phyloP scores from a whole-genome alignment of 108 stramenopile species.

The Phaeodactylum tricornutum region DNA sequence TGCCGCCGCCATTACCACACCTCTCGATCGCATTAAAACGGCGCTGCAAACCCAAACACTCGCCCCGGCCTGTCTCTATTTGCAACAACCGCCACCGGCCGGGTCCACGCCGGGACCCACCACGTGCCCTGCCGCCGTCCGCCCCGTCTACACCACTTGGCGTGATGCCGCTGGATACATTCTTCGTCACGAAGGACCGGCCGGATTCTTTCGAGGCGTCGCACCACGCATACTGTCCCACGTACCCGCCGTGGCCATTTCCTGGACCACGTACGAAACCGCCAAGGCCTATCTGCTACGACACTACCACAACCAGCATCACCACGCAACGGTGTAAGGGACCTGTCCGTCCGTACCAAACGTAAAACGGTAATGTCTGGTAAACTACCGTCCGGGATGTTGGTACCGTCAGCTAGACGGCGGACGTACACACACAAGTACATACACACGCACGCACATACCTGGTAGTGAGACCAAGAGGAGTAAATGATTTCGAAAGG shows the following conservation, averaged over 20 bases:
- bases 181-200: slow-evolving; percentile 70
- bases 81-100: slow-evolving; percentile 8
- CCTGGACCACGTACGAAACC: slow-evolving; percentile 97
- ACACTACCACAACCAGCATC: slow-evolving; percentile 10
- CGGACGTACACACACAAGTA: no score
- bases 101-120: slow-evolving; percentile 2
- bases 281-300: slow-evolving; percentile 26
- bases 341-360: no score
- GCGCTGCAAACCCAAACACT: slow-evolving; percentile 68
- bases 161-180: slow-evolving; percentile 77
- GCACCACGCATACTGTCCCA: slow-evolving; percentile 79
- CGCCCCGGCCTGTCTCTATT: slow-evolving; percentile 16
- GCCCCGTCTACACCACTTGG: slow-evolving; percentile 11
- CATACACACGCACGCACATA: no score
- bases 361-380: no score
- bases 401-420: no score
- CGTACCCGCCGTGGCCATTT: slow-evolving; percentile 95
- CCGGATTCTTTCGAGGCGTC: slow-evolving; percentile 86
- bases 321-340: no score
- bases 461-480: no score
- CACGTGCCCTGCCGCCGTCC: slow-evolving; percentile 1
- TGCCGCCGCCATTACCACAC: slow-evolving; percentile 88
- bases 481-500: no score
- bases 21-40: slow-evolving; percentile 97
- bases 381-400: no score